Evolutionary conservation across 371 early-diverging fungal species (phyloP).

Genomic region (Blyttiomyces sp.): DNA sequence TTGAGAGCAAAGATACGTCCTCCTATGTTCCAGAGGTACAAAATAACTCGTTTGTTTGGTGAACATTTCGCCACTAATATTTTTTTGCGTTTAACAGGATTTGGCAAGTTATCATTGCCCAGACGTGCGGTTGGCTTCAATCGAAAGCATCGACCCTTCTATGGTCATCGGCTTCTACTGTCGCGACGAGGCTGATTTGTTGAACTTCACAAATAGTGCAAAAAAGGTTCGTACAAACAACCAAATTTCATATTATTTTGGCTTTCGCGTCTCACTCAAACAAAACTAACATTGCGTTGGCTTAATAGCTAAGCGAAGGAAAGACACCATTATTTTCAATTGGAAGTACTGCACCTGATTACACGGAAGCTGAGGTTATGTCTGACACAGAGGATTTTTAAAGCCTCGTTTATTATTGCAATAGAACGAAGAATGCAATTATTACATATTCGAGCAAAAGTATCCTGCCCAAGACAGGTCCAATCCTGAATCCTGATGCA

Average conservation of each 20-base stretch:
- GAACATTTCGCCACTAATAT: neutral
- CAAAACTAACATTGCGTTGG: neutral
- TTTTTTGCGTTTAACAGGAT: constrained; percentile 57
- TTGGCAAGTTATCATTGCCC: constrained; percentile 80
- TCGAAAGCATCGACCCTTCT: constrained; percentile 83
- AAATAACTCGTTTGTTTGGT: neutral
- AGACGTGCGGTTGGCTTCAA: constrained; percentile 65
- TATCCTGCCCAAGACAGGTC: constrained; percentile 10
- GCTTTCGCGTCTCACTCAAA: neutral
- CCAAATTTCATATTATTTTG: neutral
- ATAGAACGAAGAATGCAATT: constrained; percentile 14
- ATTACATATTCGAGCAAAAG: constrained; percentile 18
- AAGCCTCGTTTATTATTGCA: constrained; percentile 10
- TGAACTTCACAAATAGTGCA: constrained; percentile 57
- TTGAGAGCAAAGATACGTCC: constrained; percentile 26
- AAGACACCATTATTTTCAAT: constrained; percentile 64
- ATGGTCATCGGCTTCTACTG: constrained; percentile 91
- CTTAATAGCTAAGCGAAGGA: constrained; percentile 36
- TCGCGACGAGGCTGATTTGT: constrained; percentile 59
- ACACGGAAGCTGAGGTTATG: constrained; percentile 51
- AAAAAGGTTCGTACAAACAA: constrained; percentile 36
- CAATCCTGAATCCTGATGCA: constrained; percentile 15
- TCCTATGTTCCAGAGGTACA: constrained; percentile 22
- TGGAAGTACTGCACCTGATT: constrained; percentile 62
- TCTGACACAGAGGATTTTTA: constrained; percentile 33